Percentiles rank a stretch among this genome's conserved stretches.
These are phyloP conservation scores for Trifolium repens DNA, from an alignment of 306 rosid species.

Conservation along the genomic window DNA sequence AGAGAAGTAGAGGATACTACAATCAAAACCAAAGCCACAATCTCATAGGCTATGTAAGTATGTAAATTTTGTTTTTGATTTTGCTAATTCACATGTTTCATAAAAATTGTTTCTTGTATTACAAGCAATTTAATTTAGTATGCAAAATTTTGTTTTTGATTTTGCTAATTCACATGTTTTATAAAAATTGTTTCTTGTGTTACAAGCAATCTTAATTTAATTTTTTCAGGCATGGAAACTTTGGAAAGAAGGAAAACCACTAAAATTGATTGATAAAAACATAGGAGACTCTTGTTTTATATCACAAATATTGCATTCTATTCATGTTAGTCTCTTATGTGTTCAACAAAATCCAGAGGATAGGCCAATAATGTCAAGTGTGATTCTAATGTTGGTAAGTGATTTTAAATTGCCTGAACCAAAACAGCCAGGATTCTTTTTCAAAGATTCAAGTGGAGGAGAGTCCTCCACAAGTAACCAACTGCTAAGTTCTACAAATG, in stretches of 20 bases:
- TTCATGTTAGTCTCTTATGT: constrained; percentile 70
- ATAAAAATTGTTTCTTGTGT: background rate
- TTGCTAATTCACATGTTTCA: background rate
- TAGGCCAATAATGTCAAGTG: constrained; percentile 52
- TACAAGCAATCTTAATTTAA: background rate
- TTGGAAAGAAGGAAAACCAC: constrained; percentile 59
- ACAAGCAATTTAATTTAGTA: no score
- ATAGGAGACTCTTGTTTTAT: constrained; percentile 34
- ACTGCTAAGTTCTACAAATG: constrained; percentile 49
- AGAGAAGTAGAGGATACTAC: constrained; percentile 61
- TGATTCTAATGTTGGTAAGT: constrained; percentile 58
- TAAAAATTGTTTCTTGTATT: background rate
- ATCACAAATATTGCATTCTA: constrained; percentile 55
- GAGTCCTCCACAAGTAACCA: constrained; percentile 45
- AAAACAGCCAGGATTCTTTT: constrained; percentile 61
- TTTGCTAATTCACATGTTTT: background rate
- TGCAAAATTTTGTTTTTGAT: background rate
- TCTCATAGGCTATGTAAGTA: constrained; percentile 69
- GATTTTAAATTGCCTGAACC: constrained; percentile 57
- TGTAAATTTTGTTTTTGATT: background rate
- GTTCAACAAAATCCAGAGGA: constrained; percentile 65
- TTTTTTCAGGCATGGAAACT: constrained; percentile 66
- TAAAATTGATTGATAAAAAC: constrained; percentile 55
- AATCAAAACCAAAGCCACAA: constrained; percentile 48
- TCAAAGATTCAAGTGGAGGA: constrained; percentile 35